Evolutionary conservation across 306 rosid species (phyloP).

Genomic region (Trifolium repens): DNA sequence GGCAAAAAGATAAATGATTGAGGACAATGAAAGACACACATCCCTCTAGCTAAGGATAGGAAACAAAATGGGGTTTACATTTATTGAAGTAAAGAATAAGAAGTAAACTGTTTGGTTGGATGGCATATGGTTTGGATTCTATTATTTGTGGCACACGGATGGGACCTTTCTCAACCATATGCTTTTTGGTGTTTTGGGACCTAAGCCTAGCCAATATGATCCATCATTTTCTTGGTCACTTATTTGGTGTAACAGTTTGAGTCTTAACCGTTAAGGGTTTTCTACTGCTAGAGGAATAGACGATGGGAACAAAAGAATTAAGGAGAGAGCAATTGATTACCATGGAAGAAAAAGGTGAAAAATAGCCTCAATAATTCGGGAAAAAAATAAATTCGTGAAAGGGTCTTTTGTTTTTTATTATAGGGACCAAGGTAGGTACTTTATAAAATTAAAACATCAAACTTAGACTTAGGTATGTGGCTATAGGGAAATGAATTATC

Average conservation of each 20-base stretch:
- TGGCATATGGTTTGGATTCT: conserved; percentile 37
- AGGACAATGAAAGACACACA: conserved; percentile 10
- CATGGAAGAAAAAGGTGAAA: not conserved
- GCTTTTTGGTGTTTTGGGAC: conserved; percentile 25
- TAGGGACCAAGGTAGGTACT: too few relatives aligned
- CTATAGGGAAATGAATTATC: too few relatives aligned
- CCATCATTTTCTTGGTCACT: conserved; percentile 35
- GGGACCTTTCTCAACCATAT: conserved; percentile 41
- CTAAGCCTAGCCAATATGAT: conserved; percentile 1
- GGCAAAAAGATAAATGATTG: conserved; percentile 36
- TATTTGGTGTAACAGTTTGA: conserved; percentile 24
- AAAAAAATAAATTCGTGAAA: too few relatives aligned
- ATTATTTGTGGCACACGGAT: conserved; percentile 42
- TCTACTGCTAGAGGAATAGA: not conserved
- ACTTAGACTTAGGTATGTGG: too few relatives aligned
- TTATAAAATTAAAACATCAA: too few relatives aligned
- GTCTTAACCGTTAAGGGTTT: conserved; percentile 2
- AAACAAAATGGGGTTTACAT: conserved; percentile 43
- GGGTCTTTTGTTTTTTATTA: too few relatives aligned
- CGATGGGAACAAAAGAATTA: not conserved
- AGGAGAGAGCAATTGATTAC: not conserved
- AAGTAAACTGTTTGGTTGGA: conserved; percentile 23
- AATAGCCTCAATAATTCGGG: not conserved
- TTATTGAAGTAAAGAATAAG: conserved; percentile 35
- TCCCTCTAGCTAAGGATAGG: conserved; percentile 24